Evolutionary conservation across 148 eudicot species (phyloP), one percentile per base, ranked within the genome.

Genomic region (Tetragonia tetragonoides): DNA sequence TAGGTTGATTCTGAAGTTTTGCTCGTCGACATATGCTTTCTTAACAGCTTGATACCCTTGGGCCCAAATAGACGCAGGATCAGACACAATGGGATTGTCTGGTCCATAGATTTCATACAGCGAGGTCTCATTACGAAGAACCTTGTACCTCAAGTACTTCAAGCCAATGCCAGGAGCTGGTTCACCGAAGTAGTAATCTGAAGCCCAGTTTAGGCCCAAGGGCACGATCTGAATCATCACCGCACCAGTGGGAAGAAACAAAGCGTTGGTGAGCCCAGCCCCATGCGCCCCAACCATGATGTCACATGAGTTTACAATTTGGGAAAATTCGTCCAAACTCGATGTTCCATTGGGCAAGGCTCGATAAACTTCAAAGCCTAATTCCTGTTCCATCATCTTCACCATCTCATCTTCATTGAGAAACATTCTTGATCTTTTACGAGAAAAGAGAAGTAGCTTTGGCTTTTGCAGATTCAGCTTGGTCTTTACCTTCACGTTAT

Each of bases 241-340:
- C 2, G 92, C 92, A 10, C 92, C 90, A 3, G 77, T 64, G 1
- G 95, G 89, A 75, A 91, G 75, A 87, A 91, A 89, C 77, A 91
- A 10, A 2, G 70, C 77, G 59, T 91, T 87, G 10, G 95, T 83
- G 2, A 91, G 86, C 34, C 95, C 95, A 0, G 95, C 95, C 3
- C 95, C 95, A n/a, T 91, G 95, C 20, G 88, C 86, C 9, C 89
- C 92, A 34, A 91, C 85, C 77, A 91, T 78, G 5, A 89, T 88
- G 60, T 88, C 90, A 74, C 89, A 87, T 40, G 87, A 83, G 68
- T 78, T 89, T 46, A 91, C 83, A 5, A 82, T 69, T 62, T 69
- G 81, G 20, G 81, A 81, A 57, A 82, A 82, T 53, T 74, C 78
- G 16, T 40, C 75, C 0, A 82, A 72, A 2, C 75, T 74, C 39